A percentile compares a stretch with the other conserved stretches of the same genome.
Evolutionary conservation across 75 land plant genomes (phyloP).

Genomic region (Chamaecyparis obtusa): DNA sequence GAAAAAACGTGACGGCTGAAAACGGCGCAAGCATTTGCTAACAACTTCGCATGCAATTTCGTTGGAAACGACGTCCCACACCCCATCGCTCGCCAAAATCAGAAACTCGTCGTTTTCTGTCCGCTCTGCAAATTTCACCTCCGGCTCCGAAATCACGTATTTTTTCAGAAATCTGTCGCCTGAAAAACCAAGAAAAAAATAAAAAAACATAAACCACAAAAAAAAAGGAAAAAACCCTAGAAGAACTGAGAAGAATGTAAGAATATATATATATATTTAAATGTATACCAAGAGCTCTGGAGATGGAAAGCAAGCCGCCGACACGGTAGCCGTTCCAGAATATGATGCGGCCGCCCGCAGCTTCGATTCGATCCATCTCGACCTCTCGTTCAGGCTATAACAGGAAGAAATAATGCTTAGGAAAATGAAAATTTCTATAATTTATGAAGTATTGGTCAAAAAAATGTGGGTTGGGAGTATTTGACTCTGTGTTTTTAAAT

Average conservation of each 20-base stretch:
- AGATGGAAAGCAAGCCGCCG: slow-evolving; percentile 18
- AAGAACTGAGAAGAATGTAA: too few species aligned
- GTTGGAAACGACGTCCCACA: slow-evolving; percentile 27
- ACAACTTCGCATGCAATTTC: slow-evolving; percentile 15
- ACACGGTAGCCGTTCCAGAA: slow-evolving; percentile 52
- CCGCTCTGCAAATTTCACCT: slow-evolving; percentile 13
- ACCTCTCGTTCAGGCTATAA: slow-evolving; percentile 41
- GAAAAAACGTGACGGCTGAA: background rate
- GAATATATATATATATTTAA: too few species aligned
- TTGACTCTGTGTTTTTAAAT: too few species aligned
- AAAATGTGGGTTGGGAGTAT: too few species aligned
- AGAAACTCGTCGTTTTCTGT: slow-evolving; percentile 21
- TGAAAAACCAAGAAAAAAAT: background rate
- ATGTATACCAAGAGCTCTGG: slow-evolving; percentile 61
- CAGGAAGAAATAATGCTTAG: too few species aligned
- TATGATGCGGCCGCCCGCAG: slow-evolving; percentile 46
- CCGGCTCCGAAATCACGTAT: slow-evolving; percentile 26
- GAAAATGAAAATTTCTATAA: too few species aligned
- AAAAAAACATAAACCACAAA: background rate
- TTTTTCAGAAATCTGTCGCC: slow-evolving; percentile 23
- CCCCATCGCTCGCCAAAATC: slow-evolving; percentile 24
- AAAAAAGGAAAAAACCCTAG: background rate
- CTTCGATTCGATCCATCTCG: slow-evolving; percentile 37
- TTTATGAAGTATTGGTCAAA: too few species aligned
- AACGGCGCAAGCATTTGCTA: slow-evolving; percentile 11